phyloP scores from a whole-genome alignment of 441 rosid species.

The Pelargonium cotyledonis region DNA sequence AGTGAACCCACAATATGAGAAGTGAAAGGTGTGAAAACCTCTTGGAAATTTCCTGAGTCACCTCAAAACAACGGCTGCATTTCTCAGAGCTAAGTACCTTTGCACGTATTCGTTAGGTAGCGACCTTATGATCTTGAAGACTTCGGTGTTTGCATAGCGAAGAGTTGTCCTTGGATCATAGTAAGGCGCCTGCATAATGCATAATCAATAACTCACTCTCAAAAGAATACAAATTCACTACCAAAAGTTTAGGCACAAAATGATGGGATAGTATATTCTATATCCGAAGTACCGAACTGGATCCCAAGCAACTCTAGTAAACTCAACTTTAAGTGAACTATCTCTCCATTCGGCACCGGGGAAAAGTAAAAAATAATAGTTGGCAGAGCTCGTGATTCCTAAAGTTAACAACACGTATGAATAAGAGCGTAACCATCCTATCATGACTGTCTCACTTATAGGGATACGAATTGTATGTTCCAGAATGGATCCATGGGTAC shows the following conservation, averaged over 20 bases:
- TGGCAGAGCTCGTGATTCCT: neutral
- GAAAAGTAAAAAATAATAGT: no score
- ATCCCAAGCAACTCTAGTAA: no score
- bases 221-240: no score
- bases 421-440: neutral
- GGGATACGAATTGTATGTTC: no score
- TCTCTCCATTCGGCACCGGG: no score
- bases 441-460: neutral
- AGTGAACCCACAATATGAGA: neutral
- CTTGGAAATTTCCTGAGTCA: conserved; percentile 7
- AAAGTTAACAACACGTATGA: neutral
- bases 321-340: no score
- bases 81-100: conserved; percentile 73
- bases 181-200: conserved; percentile 63
- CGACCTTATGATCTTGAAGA: conserved; percentile 71
- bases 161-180: conserved; percentile 81
- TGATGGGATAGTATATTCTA: no score
- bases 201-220: neutral
- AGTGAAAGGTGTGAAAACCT: neutral
- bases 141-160: conserved; percentile 67
- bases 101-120: conserved; percentile 78
- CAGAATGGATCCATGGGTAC: no score
- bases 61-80: conserved; percentile 85
- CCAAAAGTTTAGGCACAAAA: no score
- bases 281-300: no score